A percentile compares a stretch with the other conserved stretches of the same genome.
Conservation (phyloP, 2,329 filamentous ascomycete genomes). For the Clathrospora elynae region DNA sequence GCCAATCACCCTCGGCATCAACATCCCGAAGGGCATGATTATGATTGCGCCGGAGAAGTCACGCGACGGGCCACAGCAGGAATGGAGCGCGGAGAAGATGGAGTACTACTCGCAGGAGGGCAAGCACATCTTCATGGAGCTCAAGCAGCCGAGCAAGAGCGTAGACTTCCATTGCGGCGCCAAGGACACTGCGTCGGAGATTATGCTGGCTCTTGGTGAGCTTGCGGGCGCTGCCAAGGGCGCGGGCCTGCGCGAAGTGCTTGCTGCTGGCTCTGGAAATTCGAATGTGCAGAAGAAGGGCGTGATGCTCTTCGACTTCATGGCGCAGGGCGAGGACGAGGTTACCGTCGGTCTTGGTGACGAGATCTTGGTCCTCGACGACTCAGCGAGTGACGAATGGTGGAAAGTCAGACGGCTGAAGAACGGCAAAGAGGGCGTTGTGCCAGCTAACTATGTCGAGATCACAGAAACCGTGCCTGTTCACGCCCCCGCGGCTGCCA, state of each 20-base stretch:
- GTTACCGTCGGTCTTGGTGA: constrained; percentile 89
- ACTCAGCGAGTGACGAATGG: constrained; percentile 94
- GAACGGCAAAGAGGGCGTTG: constrained; percentile 93
- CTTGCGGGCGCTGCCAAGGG: constrained; percentile 83
- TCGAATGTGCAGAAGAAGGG: constrained; percentile 73
- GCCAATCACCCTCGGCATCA: constrained; percentile 95
- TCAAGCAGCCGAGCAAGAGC: constrained; percentile 90
- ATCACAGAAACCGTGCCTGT: constrained; percentile 70
- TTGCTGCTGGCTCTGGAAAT: constrained; percentile 74
- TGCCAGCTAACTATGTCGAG: constrained; percentile 95
- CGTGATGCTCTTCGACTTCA: constrained; percentile 89
- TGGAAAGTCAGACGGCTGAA: constrained; percentile 92
- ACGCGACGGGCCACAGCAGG: constrained; percentile 80
- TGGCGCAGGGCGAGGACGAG: constrained; percentile 95
- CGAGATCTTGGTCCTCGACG: constrained; percentile 88
- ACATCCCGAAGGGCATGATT: constrained; percentile 83
- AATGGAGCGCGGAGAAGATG: constrained; percentile 94
- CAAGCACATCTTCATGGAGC: constrained; percentile 95
- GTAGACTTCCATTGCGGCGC: constrained; percentile 96
- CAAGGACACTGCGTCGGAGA: constrained; percentile 95
- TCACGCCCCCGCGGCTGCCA: constrained; percentile 54
- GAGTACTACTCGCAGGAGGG: constrained; percentile 98
- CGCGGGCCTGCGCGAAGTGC: constrained; percentile 82
- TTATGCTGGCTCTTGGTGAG: constrained; percentile 85
- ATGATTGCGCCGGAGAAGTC: constrained; percentile 87